phyloP scores from a whole-genome alignment of 2,329 filamentous ascomycete genomes.

The Trichocomaceae sp. region DNA sequence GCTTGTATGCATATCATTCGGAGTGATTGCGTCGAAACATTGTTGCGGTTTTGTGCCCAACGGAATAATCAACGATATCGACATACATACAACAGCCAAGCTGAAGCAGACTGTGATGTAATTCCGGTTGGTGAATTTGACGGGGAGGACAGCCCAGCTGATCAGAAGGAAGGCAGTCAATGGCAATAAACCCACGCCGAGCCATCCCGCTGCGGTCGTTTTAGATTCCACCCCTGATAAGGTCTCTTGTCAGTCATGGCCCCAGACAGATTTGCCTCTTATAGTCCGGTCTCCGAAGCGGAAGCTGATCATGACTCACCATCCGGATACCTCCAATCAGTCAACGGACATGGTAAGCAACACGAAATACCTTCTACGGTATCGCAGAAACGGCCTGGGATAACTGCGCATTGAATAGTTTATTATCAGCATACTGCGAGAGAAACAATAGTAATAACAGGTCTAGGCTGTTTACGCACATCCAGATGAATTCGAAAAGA shows the following conservation, averaged over 20 bases:
- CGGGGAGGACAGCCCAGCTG: slow-evolving; percentile 72
- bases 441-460: not conserved
- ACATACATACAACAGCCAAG: slow-evolving; percentile 68
- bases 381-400: slow-evolving; percentile 57
- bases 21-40: slow-evolving; percentile 86
- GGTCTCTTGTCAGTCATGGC: slow-evolving; percentile 20
- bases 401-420: slow-evolving; percentile 39
- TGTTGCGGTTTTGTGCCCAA: slow-evolving; percentile 70
- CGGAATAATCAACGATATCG: slow-evolving; percentile 88
- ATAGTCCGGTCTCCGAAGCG: not conserved
- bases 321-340: slow-evolving; percentile 64
- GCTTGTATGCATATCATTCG: slow-evolving; percentile 80
- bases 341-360: slow-evolving; percentile 84
- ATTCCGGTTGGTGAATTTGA: slow-evolving; percentile 84
- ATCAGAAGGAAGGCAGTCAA: slow-evolving; percentile 69
- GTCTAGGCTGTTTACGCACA: slow-evolving; percentile 48
- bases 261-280: not conserved
- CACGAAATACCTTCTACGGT: slow-evolving; percentile 53
- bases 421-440: not conserved
- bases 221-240: slow-evolving; percentile 47
- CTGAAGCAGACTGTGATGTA: slow-evolving; percentile 88
- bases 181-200: slow-evolving; percentile 67
- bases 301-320: slow-evolving; percentile 34
- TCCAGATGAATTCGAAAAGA: slow-evolving; percentile 57
- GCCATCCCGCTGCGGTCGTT: slow-evolving; percentile 67